Evolutionary conservation across 2,329 filamentous ascomycete genomes (phyloP), one percentile per base, ranked within the genome.

Genomic region (Amauroascus verrucosus): DNA sequence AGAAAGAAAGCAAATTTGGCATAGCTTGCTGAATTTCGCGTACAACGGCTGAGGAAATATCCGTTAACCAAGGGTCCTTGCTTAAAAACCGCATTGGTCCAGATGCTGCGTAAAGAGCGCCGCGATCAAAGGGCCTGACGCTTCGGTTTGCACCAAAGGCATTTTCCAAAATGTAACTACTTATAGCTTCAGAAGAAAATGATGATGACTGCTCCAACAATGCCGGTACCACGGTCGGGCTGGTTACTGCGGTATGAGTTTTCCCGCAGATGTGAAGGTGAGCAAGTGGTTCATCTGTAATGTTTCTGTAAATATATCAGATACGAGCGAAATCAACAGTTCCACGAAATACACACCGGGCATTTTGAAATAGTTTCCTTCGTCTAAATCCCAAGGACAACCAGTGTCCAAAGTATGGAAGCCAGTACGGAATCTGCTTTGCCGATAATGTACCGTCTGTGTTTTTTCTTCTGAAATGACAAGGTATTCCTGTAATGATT

Each of bases 1-100:
- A 75, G 59, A 82, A 83, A 0, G 79, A 80, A 37, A 84, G 73
- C 32, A 85, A 64, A 51, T 79, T 76, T 3, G 77, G 75, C 9
- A 78, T 70, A 16, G 74, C 70, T 6, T 66, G 63, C 56, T 76
- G 67, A 5, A 75, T 65, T 53, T 66, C 67, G 37, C 58, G 64
- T 44, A 67, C 70, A 6, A 69, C 71, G 13, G 58, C 55, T 3
- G 63, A 59, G 1, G 75, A 63, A 55, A 73, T 63, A 45, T 70
- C 67, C 2, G 71, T 67, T 20, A 79, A 62, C 49, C 74, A 68
- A 1, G 73, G 67, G 22, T 78, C 75, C 35, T 69, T 65, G 57
- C 76, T 72, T 1, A 84, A 63, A 55, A 63, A 61, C 40, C 62
- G 64, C 20, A 66, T 59, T 40, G 65, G 63, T 28, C 75, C 67